Conservation (phyloP, 2,329 filamentous ascomycete genomes). For the Cercospora zeae-maydis region DNA sequence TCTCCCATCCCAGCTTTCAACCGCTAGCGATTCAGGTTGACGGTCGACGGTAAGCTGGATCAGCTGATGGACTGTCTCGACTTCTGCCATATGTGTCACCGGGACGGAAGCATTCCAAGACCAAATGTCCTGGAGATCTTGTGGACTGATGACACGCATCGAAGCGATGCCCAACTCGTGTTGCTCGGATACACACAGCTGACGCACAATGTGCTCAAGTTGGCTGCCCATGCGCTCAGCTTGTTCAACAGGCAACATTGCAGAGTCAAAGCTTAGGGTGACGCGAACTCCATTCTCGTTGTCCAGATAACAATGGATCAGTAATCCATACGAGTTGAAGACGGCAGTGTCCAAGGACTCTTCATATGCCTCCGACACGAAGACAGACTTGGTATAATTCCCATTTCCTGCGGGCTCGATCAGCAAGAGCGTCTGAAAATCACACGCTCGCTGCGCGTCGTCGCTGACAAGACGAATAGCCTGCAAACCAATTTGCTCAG, state of each 20-base stretch:
- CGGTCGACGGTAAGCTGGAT: constrained; percentile 9
- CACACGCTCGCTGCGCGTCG: constrained; percentile 43
- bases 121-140: constrained; percentile 19
- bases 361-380: not conserved
- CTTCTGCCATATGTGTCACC: constrained; percentile 11
- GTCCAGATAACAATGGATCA: not conserved
- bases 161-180: not conserved
- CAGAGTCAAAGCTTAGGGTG: constrained; percentile 4
- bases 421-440: constrained; percentile 55
- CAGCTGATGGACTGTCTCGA: constrained; percentile 13
- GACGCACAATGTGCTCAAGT: not conserved
- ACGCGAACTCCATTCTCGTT: not conserved
- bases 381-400: not conserved
- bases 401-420: constrained; percentile 31
- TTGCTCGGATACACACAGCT: not conserved
- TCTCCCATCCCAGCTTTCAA: constrained; percentile 9
- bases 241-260: not conserved
- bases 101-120: constrained; percentile 20
- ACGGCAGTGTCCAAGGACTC: not conserved
- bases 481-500: constrained; percentile 13
- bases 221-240: not conserved
- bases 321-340: constrained; percentile 1
- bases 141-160: not conserved
- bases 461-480: not conserved
- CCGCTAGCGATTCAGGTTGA: constrained; percentile 13